Evolutionary conservation across 2,329 filamentous ascomycete genomes (phyloP), one percentile per base, ranked within the genome.

Genomic region (Albifimbria verrucaria): DNA sequence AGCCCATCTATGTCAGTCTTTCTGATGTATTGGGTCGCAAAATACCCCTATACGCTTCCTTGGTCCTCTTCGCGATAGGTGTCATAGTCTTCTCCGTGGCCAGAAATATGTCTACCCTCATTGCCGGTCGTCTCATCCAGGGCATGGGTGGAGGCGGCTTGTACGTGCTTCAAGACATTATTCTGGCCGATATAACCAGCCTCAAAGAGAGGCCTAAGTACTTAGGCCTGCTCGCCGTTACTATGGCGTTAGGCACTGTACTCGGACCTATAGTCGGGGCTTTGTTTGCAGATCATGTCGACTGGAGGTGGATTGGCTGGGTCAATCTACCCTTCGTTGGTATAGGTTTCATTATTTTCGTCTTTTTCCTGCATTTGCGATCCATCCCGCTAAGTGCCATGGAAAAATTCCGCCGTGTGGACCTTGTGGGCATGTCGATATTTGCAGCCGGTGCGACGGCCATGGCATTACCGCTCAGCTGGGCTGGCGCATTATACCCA

Each of bases 1-100:
- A 85, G 60, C 82, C 81, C 6, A 63, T 68, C 5, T 59, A 72
- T 20, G 64, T 70, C 9, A 64, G 62, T 1, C 52, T 71, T 7
- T 72, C 68, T 48, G 63, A 64, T 50, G 65, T 67, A 10, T 63
- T 72, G 41, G 70, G 70, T 3, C 62, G 70, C 9, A 72, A 71
- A 51, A 25, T 36, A 10, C 45, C 48, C 3, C 54, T 73, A 43
- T 67, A 68, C 50, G 53, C 61, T 18, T 59, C 61, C 25, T 58
- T 61, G 10, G 32, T 64, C 17, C 51, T 75, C 11, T 74, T 75
- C 57, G 51, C 59, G 32, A 68, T 72, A 18, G 77, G 76, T 41
- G 78, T 68, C 7, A 57, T 76, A 23, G 46, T 74, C 23, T 69
- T 69, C 50, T 72, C 67, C 11, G 24, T 66, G 7, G 71, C 69